These are phyloP conservation scores for Aureobasidium zeae DNA, from an alignment of 2,329 filamentous ascomycete genomes.

Conservation along the genomic window DNA sequence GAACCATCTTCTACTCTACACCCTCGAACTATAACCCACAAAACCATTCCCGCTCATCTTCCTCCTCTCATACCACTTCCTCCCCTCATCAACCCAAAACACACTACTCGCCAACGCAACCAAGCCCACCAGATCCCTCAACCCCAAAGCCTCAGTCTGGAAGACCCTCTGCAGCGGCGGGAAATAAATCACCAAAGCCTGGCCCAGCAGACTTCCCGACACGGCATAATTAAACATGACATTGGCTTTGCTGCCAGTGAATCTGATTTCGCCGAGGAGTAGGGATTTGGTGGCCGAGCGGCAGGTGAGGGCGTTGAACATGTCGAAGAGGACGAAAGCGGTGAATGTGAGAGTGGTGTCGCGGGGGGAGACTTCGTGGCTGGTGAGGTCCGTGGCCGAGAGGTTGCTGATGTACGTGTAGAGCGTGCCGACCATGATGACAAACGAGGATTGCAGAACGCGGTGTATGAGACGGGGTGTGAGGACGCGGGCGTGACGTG, in stretches of 20 bases:
- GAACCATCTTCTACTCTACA: neutral
- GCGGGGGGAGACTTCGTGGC: slow-evolving; percentile 64
- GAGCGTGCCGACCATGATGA: slow-evolving; percentile 91
- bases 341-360: slow-evolving; percentile 99
- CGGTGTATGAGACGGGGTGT: slow-evolving; percentile 72
- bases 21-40: slow-evolving; percentile 13
- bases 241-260: slow-evolving; percentile 68
- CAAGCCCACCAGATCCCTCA: slow-evolving; percentile 65
- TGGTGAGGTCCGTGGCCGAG: slow-evolving; percentile 56
- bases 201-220: slow-evolving; percentile 70
- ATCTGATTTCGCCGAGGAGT: slow-evolving; percentile 61
- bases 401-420: slow-evolving; percentile 88
- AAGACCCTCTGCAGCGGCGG: slow-evolving; percentile 90
- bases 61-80: slow-evolving; percentile 62
- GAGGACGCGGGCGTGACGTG: slow-evolving; percentile 81
- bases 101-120: slow-evolving; percentile 74
- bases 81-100: slow-evolving; percentile 86
- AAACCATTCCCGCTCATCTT: slow-evolving; percentile 18
- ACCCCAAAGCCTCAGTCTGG: slow-evolving; percentile 77
- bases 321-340: slow-evolving; percentile 97
- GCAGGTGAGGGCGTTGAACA: slow-evolving; percentile 96
- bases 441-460: slow-evolving; percentile 73
- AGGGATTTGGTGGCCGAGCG: slow-evolving; percentile 86
- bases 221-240: slow-evolving; percentile 97
- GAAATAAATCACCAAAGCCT: slow-evolving; percentile 87